Evolutionary conservation across 768 basidiomycete species (phyloP).

Genomic region (Lactarius psammicola): DNA sequence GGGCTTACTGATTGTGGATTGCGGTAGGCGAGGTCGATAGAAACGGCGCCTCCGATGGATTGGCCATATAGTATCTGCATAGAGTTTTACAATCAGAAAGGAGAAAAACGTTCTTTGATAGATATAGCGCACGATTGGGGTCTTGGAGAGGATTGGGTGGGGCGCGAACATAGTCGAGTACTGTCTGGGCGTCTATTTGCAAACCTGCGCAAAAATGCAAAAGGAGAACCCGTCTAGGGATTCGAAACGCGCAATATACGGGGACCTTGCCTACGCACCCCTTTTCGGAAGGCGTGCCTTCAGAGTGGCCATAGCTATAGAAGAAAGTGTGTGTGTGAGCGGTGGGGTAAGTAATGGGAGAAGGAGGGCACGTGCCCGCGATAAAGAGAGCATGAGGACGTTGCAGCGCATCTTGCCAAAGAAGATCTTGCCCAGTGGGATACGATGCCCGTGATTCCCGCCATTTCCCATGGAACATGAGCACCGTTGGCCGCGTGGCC

Average conservation of each 20-base stretch:
- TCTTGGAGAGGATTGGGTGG: constrained; percentile 62
- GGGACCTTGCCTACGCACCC: constrained; percentile 44
- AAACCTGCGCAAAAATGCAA: constrained; percentile 49
- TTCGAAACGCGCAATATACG: not conserved
- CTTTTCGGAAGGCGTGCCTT: constrained; percentile 83
- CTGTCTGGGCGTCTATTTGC: constrained; percentile 80
- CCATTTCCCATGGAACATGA: constrained; percentile 95
- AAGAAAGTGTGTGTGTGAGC: not conserved
- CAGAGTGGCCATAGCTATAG: constrained; percentile 79
- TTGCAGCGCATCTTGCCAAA: constrained; percentile 84
- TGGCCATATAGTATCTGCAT: constrained; percentile 76
- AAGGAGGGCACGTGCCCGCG: constrained; percentile 59
- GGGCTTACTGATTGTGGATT: constrained; percentile 64
- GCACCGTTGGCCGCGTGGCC: constrained; percentile 68
- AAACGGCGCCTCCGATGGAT: constrained; percentile 90
- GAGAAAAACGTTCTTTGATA: too few relatives aligned
- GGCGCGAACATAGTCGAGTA: constrained; percentile 67
- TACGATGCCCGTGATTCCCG: constrained; percentile 84
- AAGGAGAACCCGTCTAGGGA: not conserved
- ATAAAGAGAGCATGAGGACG: constrained; percentile 91
- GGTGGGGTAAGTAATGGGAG: not conserved
- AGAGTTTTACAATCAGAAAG: constrained; percentile 2
- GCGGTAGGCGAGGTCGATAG: constrained; percentile 79
- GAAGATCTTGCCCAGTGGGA: constrained; percentile 85
- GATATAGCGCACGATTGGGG: constrained; percentile 69